Evolutionary conservation across 148 eudicot species (phyloP).

Genomic region (Fagopyrum homotropicum): DNA sequence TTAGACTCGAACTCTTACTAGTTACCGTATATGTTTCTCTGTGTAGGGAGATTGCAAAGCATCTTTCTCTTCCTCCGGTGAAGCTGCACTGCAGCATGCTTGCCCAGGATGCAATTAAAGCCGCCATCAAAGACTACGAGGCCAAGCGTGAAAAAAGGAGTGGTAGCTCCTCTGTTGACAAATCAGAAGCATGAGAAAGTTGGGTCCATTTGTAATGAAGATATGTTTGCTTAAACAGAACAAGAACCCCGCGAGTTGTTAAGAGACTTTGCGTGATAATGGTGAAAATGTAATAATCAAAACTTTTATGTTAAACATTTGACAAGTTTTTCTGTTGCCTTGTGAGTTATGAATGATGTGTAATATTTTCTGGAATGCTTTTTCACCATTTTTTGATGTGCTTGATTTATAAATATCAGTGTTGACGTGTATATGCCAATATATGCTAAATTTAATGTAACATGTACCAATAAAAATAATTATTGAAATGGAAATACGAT

Average conservation of each 20-base stretch:
- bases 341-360: neutral
- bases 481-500: no score
- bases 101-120: conserved; percentile 97
- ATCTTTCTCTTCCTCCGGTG: conserved; percentile 90
- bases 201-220: neutral
- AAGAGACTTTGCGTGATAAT: neutral
- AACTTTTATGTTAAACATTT: neutral
- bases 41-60: conserved; percentile 89
- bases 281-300: neutral
- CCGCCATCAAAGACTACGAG: conserved; percentile 81
- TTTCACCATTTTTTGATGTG: neutral
- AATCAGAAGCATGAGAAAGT: conserved; percentile 49
- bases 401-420: no score
- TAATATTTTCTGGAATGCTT: neutral
- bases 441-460: no score
- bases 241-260: neutral
- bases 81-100: conserved; percentile 99
- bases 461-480: no score
- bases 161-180: conserved; percentile 24
- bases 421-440: no score
- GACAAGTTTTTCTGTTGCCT: neutral
- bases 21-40: neutral
- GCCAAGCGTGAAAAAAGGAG: conserved; percentile 44
- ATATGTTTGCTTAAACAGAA: neutral
- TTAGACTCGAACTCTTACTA: neutral